Base-by-base conservation (phyloP, 345 rosid species). In the Kandelia obovata region DNA sequence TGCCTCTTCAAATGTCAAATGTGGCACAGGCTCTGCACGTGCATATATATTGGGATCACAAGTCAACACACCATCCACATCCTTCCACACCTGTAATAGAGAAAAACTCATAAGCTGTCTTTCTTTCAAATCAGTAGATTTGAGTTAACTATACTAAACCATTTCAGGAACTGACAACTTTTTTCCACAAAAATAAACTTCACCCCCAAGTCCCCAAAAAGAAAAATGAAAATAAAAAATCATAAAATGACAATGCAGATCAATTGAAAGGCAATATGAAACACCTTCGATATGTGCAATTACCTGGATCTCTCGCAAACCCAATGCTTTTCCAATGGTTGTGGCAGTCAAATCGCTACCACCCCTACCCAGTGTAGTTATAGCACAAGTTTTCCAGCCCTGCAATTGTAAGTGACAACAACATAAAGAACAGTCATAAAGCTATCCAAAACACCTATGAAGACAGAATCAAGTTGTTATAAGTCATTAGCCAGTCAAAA, bases 261-360 rank as follows among this genome's bases (percentile, higher is more conserved):
- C 7, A 39, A 68, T 6, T 7, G 62, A 56, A 25, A 67, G 61
- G 51, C 43, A 52, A 17, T 58, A 47, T 64, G 17, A 3, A 23
- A 66, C 53, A 31, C 17, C 21, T 53, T 65, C 55, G 59, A 34
- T 53, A 55, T 63, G 70, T 60, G 37, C 53, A 72, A 73, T 66
- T 62, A 90, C 99, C 99, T 92, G 99, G 86, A 95, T 95, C 87
- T 95, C 99, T 70, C 81, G 78, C 82, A 95, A 83, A 53, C 96
- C 92, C 77, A 95, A 78, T 55, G 98, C 96, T 82, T 95, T 95
- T 65, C 99, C 98, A 64, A 95, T 95, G 59, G 97, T 88, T 71
- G 99, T 95, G 73, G 98, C 99, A 7, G 99, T 92, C 83, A 95
- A 85, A 81, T 95, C 99, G 78, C 99, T 95, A 61, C 99, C 99